Evolutionary conservation across 805 yeast genomes (phyloP), one percentile per base, ranked within the genome.

Genomic region (Wickerhamiella musiphila): DNA sequence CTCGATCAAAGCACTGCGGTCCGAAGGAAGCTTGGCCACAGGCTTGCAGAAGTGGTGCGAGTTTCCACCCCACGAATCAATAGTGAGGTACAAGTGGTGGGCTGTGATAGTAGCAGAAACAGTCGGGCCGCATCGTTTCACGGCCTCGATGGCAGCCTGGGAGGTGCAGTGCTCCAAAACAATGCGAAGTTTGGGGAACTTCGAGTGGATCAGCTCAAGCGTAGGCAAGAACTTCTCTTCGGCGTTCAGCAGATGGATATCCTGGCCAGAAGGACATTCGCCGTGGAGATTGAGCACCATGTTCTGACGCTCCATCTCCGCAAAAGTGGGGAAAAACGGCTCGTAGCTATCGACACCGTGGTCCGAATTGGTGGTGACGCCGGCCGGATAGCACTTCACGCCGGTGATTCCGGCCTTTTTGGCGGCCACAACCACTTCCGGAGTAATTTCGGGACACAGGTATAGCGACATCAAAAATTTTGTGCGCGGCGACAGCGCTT

Each of bases 321-420:
- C 65, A 51, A 90, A 90, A 7, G 90, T 65, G 4, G 94, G 93
- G 52, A 83, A 90, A 47, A 84, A 90, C 5, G 66, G 72, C 29
- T 76, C 68, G 56, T 90, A 90, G 48, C 86, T 93, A 46, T 83
- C 81, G 16, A 90, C 94, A 31, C 98, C 98, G 35, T 54, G 56
- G 3, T 75, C 78, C 7, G 94, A 82, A 58, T 90, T 90, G 24
- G 99, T 90, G n/a, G 99, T 90, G 20, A 90, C 99, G 28, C 99
- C 99, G 2, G 96, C 95, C 26, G 99, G 99, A 53, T 90, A 90
- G 52, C 94, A 83, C 54, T 90, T 90, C 43, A 90, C 81, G 35
- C 99, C 99, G 19, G 72, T 63, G 34, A 86, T 72, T 2, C 73
- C 73, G 12, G 56, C 47, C 34, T 61, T 50, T 6, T 84, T 92